Conservation (phyloP, 768 basidiomycete species). For the Trametes cubensis region DNA sequence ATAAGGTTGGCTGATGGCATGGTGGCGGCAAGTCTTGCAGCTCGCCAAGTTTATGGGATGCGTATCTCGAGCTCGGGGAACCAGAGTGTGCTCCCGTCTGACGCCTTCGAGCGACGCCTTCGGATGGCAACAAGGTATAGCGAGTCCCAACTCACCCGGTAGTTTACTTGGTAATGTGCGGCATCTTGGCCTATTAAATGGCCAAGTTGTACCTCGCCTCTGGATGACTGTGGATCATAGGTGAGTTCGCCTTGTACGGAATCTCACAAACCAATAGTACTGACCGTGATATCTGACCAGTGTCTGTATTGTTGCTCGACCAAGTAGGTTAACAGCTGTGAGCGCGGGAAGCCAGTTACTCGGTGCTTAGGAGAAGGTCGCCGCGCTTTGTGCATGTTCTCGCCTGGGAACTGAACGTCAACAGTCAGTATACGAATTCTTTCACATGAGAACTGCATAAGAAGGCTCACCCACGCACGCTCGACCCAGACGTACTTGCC, state of each 20-base stretch:
- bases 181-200: background rate
- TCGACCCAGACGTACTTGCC: constrained; percentile 2
- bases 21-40: too few relatives aligned
- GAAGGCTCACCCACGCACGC: background rate
- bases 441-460: too few relatives aligned
- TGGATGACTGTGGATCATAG: background rate
- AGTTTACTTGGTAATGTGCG: background rate
- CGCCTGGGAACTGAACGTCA: background rate
- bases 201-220: background rate
- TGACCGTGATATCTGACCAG: background rate
- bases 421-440: background rate
- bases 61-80: constrained; percentile 7
- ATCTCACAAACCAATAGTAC: background rate
- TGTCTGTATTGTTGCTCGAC: background rate
- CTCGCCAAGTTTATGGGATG: background rate
- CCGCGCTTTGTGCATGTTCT: background rate
- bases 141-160: background rate
- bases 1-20: too few relatives aligned
- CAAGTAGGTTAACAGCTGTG: background rate
- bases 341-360: background rate
- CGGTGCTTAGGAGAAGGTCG: background rate
- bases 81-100: background rate
- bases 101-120: background rate
- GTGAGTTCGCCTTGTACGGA: too few relatives aligned
- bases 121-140: background rate